phyloP scores from a whole-genome alignment of 23 red algal genomes.

The Gracilariopsis chorda region DNA sequence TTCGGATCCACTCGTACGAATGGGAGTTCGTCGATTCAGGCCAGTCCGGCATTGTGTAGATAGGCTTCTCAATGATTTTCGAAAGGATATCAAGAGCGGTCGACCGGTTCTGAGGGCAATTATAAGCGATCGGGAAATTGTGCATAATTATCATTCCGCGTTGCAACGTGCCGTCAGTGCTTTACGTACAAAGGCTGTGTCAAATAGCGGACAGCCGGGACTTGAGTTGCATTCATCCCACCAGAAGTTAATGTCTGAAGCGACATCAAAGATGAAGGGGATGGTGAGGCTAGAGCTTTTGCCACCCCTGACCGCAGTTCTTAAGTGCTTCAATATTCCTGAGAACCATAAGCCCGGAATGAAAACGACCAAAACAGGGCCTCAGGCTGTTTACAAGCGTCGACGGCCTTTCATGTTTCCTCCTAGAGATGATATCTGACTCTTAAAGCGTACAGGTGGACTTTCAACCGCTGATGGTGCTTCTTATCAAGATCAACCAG shows the following conservation, averaged over 20 bases:
- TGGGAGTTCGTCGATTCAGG: slow-evolving; percentile 28
- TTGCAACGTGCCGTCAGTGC: background rate
- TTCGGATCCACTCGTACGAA: background rate
- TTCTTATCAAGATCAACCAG: background rate
- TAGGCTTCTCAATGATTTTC: slow-evolving; percentile 8
- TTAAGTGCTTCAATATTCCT: background rate
- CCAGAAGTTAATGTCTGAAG: slow-evolving; percentile 8
- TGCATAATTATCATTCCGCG: background rate
- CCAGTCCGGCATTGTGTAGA: slow-evolving; percentile 1
- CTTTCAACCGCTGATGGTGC: background rate
- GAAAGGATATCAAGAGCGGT: slow-evolving; percentile 20
- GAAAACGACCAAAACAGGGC: slow-evolving; percentile 34
- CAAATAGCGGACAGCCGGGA: background rate
- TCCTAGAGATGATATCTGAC: background rate
- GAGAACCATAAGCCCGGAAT: slow-evolving; percentile 30
- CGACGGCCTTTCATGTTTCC: slow-evolving; percentile 10
- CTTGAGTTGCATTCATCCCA: slow-evolving; percentile 1
- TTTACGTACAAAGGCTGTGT: background rate
- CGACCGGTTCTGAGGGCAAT: background rate
- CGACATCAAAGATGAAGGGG: background rate
- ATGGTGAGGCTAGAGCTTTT: background rate
- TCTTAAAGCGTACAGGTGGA: background rate
- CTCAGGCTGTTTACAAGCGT: background rate
- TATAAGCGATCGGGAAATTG: too few relatives aligned
- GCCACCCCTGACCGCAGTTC: background rate